Percentiles rank a stretch among this genome's conserved stretches.
phyloP scores from a whole-genome alignment of 1,284 basidiomycete genomes.

The Ceratobasidium sp. region DNA sequence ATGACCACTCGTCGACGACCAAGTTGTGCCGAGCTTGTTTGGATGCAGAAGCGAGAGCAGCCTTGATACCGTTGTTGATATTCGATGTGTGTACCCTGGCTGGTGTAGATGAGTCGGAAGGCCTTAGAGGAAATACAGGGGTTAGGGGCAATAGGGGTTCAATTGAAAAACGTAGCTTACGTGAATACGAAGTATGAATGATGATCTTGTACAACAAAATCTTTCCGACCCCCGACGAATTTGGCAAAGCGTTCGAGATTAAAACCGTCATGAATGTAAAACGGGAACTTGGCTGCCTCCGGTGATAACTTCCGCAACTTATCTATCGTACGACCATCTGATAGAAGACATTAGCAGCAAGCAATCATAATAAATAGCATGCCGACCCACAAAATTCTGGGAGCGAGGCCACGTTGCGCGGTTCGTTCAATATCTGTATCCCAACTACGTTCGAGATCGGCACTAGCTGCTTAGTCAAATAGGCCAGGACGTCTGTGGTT shows the following conservation, averaged over 20 bases:
- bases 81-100: slow-evolving; percentile 67
- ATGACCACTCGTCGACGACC: slow-evolving; percentile 79
- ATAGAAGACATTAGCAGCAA: background rate
- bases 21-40: slow-evolving; percentile 68
- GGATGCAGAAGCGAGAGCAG: slow-evolving; percentile 61
- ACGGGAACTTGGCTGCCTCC: slow-evolving; percentile 66
- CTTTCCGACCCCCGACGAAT: slow-evolving; percentile 68
- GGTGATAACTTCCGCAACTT: slow-evolving; percentile 66
- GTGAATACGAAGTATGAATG: slow-evolving; percentile 64
- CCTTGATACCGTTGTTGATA: slow-evolving; percentile 61
- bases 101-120: slow-evolving; percentile 62
- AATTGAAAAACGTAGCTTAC: background rate
- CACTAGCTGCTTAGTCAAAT: slow-evolving; percentile 69
- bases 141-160: background rate
- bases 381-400: slow-evolving; percentile 66
- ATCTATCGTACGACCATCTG: slow-evolving; percentile 68
- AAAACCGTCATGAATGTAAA: slow-evolving; percentile 84
- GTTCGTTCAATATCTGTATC: slow-evolving; percentile 83
- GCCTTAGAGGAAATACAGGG: slow-evolving; percentile 21
- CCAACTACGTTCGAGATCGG: slow-evolving; percentile 80
- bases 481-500: slow-evolving; percentile 71
- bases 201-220: slow-evolving; percentile 83
- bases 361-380: background rate
- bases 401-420: slow-evolving; percentile 65
- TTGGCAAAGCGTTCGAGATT: slow-evolving; percentile 69